phyloP scores from a whole-genome alignment of 805 yeast genomes.

The Myxozyma kluyveri region DNA sequence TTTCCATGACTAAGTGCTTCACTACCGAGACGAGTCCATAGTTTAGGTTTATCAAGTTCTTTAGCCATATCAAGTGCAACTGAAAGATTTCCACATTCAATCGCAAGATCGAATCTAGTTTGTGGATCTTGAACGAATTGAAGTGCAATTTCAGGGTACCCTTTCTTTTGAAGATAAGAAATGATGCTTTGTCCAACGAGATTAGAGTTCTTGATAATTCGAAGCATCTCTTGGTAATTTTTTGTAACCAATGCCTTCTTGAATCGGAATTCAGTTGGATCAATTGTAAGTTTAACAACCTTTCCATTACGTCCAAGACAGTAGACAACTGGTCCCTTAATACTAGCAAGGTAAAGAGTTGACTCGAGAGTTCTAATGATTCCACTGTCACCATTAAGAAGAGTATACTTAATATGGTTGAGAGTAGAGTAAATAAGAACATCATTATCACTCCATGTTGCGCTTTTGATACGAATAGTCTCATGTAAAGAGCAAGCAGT shows the following conservation, averaged over 20 bases:
- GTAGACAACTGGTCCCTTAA: conserved; percentile 66
- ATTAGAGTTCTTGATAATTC: conserved; percentile 82
- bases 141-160: conserved; percentile 94
- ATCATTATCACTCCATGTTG: conserved; percentile 94
- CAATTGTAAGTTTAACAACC: conserved; percentile 74
- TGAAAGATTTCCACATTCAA: conserved; percentile 84
- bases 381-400: conserved; percentile 93
- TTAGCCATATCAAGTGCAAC: conserved; percentile 89
- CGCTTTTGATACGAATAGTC: conserved; percentile 93
- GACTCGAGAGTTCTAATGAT: conserved; percentile 88
- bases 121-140: conserved; percentile 97
- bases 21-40: conserved; percentile 79
- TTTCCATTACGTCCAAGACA: conserved; percentile 83
- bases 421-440: conserved; percentile 90
- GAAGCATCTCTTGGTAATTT: conserved; percentile 86
- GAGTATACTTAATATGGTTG: conserved; percentile 90
- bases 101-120: conserved; percentile 90
- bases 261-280: conserved; percentile 96
- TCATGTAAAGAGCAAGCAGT: conserved; percentile 84
- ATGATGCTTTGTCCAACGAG: conserved; percentile 97
- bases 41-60: conserved; percentile 59
- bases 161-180: conserved; percentile 89
- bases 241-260: conserved; percentile 87
- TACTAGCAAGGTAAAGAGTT: conserved; percentile 77
- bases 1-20: conserved; percentile 93